Evolutionary conservation across 495 filamentous ascomycete species (phyloP), one percentile per base, ranked within the genome.

Genomic region (Durotheca rogersii): DNA sequence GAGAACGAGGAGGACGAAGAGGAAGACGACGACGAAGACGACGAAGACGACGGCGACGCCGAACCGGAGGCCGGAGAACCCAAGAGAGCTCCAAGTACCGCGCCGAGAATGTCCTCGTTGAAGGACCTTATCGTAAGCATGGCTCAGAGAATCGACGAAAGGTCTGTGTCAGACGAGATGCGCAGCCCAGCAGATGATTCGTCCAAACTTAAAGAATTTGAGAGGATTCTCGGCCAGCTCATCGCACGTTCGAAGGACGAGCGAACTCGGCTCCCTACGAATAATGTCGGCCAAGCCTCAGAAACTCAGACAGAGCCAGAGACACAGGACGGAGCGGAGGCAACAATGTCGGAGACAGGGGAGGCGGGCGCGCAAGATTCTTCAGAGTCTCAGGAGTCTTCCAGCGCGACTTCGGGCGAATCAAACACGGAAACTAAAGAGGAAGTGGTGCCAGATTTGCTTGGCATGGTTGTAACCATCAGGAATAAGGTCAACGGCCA

Each of bases 401-500:
- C 47, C 7, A 33, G 47, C 14, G 40, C 44, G 39, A 21, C 54
- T 5, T 32, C 55, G 6, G 31, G 47, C 44, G 32, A 17, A 16
- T 7, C 36, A 7, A 7, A 21, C 21, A 47, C 55, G 18, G 36
- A 49, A 7, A 57, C 29, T 9, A 40, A 41, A 32, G 17, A 63
- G 10, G 43, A 63, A 35, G 51, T 37, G 7, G n/a, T n/a, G n/a
- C n/a, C n/a, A n/a, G 25, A 51, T 11, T 55, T 90, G 3, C 67
- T 90, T 17, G 86, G 77, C 20, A 75, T 93, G 69, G 78, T 79
- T 2, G 70, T 96, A 21, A 83, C 81, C 0, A 72, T 88, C 47
- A 79, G 79, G 47, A 92, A 89, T 68, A 78, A 76, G 46, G 77
- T 96, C 43, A 89, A 96, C 67, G 82, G 77, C 17, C 39, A 69